Evolutionary conservation across 2,329 filamentous ascomycete species (phyloP), one percentile per base, ranked within the genome.

Genomic region (Diplocarpon rosae): DNA sequence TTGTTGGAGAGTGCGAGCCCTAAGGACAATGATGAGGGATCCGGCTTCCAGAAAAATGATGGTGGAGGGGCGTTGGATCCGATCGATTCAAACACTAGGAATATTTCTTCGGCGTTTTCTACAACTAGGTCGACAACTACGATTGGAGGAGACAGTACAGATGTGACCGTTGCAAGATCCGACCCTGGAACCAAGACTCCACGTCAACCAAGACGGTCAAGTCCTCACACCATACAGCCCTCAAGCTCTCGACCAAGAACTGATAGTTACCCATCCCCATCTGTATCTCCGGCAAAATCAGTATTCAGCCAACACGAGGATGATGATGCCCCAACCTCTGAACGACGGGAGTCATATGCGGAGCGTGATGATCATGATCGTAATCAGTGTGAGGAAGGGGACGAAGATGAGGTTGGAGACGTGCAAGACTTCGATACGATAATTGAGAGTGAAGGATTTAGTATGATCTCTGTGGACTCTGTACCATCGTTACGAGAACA

Each of bases 381-480:
- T 24, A 7, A 42, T 11, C 13, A 42, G 7, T 20, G 42, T 24
- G 43, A 49, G 15, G 50, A 52, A 12, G 62, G 68, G 42, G 47
- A 46, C 17, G 62, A 66, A 44, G 61, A 67, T 24, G 65, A 43
- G n/a, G 20, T 52, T 32, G 54, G 50, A 6, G 51, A 67, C 14
- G 62, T 68, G 42, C 59, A 60, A 32, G 70, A 71, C 36, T 72
- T 70, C 48, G 71, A 75, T 55, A 71, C 72, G 1, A 71, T 75
- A 15, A 64, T 75, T 50, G 72, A 75, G 57, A 74, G 72, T 51
- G 72, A 75, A 61, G 72, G 69, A 2, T 75, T 75, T 48, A 75
- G 70, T 46, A 73, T 75, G 70, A 71, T 75, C 37, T 74, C 72
- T 11, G 59, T 75, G 36, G 67, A 72, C 46, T 71, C 71, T 2